phyloP scores from a whole-genome alignment of 2,329 filamentous ascomycete genomes.

The Claviceps sp. region DNA sequence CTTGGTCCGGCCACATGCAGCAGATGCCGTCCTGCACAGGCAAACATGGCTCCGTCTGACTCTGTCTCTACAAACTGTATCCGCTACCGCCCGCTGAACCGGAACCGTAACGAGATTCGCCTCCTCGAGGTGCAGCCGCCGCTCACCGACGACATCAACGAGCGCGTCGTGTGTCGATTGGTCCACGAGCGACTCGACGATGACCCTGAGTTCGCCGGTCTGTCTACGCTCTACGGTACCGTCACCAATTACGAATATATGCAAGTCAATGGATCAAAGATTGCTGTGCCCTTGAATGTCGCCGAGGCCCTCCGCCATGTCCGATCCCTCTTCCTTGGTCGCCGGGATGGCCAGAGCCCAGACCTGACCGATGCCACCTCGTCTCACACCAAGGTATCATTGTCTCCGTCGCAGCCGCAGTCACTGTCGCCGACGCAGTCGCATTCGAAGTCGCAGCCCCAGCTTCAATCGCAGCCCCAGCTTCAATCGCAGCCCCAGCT shows the following conservation, averaged over 20 bases:
- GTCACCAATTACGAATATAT: constrained; percentile 17
- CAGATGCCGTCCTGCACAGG: neutral
- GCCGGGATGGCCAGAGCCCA: constrained; percentile 1
- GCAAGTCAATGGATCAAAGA: constrained; percentile 13
- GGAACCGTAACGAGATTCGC: constrained; percentile 16
- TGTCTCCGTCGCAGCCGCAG: neutral
- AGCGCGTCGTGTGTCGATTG: constrained; percentile 20
- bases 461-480: neutral
- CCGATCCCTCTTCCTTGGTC: constrained; percentile 19
- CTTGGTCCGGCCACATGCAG: neutral
- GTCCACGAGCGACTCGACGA: constrained; percentile 16
- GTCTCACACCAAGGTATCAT: no score
- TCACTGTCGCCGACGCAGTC: neutral
- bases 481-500: neutral
- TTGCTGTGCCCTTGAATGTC: constrained; percentile 17
- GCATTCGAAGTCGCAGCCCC: neutral
- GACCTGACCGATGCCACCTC: neutral
- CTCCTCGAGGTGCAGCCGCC: constrained; percentile 20
- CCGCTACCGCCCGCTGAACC: constrained; percentile 10
- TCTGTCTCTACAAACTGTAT: constrained; percentile 2
- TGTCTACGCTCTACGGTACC: constrained; percentile 19
- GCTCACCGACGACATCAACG: constrained; percentile 12
- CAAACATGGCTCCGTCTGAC: neutral
- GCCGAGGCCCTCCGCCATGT: constrained; percentile 18
- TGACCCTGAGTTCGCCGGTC: constrained; percentile 15